These are phyloP conservation scores for Ustilago xerochloae DNA, from an alignment of 1,284 basidiomycete species.

Conservation along the genomic window DNA sequence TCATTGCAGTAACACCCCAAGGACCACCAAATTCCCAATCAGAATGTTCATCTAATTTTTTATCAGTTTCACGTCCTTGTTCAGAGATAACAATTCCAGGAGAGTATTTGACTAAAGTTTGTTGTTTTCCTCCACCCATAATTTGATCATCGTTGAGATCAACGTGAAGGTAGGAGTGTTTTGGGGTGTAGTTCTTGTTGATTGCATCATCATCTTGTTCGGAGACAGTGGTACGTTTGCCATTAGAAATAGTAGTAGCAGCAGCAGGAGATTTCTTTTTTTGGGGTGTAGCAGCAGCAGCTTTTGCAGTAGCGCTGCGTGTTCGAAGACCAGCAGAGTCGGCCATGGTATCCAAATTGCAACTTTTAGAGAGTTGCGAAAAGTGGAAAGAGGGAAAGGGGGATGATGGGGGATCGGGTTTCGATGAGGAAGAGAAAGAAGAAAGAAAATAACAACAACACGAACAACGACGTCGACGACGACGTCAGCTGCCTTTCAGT, in stretches of 20 bases:
- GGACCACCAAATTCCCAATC: constrained; percentile 90
- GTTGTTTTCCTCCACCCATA: constrained; percentile 63
- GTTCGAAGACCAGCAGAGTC: constrained; percentile 51
- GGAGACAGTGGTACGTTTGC: constrained; percentile 37
- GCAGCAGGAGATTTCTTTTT: constrained; percentile 24
- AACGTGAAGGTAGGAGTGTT: constrained; percentile 59
- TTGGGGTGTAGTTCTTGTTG: constrained; percentile 43
- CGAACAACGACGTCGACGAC: neutral
- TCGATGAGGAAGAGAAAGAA: neutral
- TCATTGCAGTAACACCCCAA: constrained; percentile 88
- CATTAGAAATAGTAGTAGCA: constrained; percentile 4
- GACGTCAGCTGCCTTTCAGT: neutral
- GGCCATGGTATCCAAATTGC: constrained; percentile 32
- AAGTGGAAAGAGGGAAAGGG: neutral
- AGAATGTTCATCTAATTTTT: constrained; percentile 64
- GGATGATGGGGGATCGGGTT: neutral
- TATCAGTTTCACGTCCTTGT: constrained; percentile 62
- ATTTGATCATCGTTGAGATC: constrained; percentile 66
- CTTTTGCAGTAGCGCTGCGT: constrained; percentile 37
- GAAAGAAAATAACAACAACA: neutral
- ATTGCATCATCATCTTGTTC: constrained; percentile 28
- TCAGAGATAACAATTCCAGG: constrained; percentile 67
- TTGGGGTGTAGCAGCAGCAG: constrained; percentile 28
- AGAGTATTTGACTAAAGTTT: constrained; percentile 56
- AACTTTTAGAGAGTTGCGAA: neutral